A percentile compares a stretch with the other conserved stretches of the same genome.
Evolutionary conservation across 2,329 filamentous ascomycete genomes (phyloP).

Genomic region (Plectosphaerella cucumerina): DNA sequence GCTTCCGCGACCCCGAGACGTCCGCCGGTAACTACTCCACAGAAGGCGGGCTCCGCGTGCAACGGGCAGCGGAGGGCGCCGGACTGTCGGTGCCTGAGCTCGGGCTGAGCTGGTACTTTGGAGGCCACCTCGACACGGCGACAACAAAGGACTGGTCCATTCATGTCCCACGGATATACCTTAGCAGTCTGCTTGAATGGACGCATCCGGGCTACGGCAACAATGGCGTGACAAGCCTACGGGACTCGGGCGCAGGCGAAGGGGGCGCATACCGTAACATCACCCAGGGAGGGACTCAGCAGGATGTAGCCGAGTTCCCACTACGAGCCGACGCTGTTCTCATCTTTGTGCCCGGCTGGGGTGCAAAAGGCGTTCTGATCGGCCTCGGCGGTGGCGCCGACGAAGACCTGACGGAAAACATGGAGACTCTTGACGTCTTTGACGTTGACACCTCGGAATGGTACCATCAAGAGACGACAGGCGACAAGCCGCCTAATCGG

Average conservation of each 20-base stretch:
- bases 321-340: slow-evolving; percentile 70
- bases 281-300: slow-evolving; percentile 64
- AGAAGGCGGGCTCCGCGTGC: slow-evolving; percentile 49
- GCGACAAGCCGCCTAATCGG: slow-evolving; percentile 56
- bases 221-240: slow-evolving; percentile 53
- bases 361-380: slow-evolving; percentile 64
- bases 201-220: slow-evolving; percentile 69
- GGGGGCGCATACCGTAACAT: slow-evolving; percentile 70
- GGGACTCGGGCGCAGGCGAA: slow-evolving; percentile 49
- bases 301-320: slow-evolving; percentile 54
- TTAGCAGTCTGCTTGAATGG: slow-evolving; percentile 72
- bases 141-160: slow-evolving; percentile 65
- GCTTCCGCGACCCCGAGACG: slow-evolving; percentile 57
- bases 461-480: slow-evolving; percentile 70
- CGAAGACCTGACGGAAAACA: slow-evolving; percentile 57
- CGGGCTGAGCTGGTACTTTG: slow-evolving; percentile 74
- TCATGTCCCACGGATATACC: slow-evolving; percentile 58
- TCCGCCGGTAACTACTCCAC: slow-evolving; percentile 61
- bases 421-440: slow-evolving; percentile 62
- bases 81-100: slow-evolving; percentile 66
- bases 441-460: slow-evolving; percentile 67
- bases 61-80: slow-evolving; percentile 70
- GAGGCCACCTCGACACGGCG: slow-evolving; percentile 63
- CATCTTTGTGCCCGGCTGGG: slow-evolving; percentile 72
- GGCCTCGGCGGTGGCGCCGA: slow-evolving; percentile 70